phyloP scores from a whole-genome alignment of 345 rosid genomes.

The Salix dunnii region DNA sequence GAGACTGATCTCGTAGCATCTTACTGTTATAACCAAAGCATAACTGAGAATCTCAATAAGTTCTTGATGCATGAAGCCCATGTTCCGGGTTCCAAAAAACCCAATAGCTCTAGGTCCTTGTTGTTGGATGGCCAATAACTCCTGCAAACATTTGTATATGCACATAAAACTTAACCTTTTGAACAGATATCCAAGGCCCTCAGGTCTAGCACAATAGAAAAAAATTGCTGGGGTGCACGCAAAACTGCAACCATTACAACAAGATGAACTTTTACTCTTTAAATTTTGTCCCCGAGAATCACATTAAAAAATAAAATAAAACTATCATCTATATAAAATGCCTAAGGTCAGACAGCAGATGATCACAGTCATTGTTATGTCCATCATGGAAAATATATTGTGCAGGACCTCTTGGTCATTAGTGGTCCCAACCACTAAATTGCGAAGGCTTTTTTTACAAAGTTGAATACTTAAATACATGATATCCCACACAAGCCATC shows the following conservation, averaged over 20 bases:
- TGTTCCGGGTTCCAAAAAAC: conserved; percentile 91
- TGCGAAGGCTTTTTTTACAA: not conserved
- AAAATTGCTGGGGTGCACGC: not conserved
- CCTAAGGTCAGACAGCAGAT: not conserved
- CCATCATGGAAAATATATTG: not conserved
- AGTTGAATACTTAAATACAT: not conserved
- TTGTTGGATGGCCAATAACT: conserved; percentile 92
- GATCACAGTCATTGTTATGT: not conserved
- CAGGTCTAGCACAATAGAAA: not conserved
- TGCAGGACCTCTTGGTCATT: not conserved
- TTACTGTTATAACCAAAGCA: conserved; percentile 96
- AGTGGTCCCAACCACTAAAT: not conserved
- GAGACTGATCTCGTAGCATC: conserved; percentile 24
- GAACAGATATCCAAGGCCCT: not conserved
- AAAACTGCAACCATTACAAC: not conserved
- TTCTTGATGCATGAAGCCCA: conserved; percentile 99
- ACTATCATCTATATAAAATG: not conserved
- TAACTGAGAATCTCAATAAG: conserved; percentile 98
- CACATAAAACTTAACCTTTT: not conserved
- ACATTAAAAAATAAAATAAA: not conserved
- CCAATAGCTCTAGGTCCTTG: conserved; percentile 98
- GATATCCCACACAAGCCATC: not conserved
- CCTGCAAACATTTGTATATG: conserved; percentile 48
- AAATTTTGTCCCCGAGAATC: not conserved
- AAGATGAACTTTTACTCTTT: not conserved